Evolutionary conservation across 1,139 yeast species (phyloP).

Genomic region (Suhomyces atakaporum): DNA sequence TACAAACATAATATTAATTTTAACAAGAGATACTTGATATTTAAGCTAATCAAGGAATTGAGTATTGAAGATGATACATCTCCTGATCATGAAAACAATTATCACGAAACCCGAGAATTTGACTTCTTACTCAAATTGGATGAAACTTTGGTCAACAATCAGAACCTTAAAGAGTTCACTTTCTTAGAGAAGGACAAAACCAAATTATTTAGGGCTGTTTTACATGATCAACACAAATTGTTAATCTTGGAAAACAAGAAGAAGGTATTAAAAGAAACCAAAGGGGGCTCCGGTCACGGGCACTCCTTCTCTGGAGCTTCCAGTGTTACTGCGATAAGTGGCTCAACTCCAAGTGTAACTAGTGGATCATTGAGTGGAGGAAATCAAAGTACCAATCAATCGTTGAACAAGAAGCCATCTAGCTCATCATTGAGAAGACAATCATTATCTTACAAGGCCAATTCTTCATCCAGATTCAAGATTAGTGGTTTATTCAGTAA

Average conservation of each 20-base stretch:
- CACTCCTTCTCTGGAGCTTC: slow-evolving; percentile 2
- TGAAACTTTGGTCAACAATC: slow-evolving; percentile 35
- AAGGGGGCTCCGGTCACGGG: slow-evolving; percentile 3
- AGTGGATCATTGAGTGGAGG: slow-evolving; percentile 1
- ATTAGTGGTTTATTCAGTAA: slow-evolving; percentile 47
- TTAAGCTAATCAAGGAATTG: slow-evolving; percentile 44
- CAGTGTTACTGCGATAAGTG: neutral
- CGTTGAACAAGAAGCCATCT: slow-evolving; percentile 35
- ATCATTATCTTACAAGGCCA: slow-evolving; percentile 43
- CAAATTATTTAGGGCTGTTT: slow-evolving; percentile 33
- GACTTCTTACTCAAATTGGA: slow-evolving; percentile 48
- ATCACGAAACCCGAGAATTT: slow-evolving; percentile 46
- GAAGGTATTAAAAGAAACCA: slow-evolving; percentile 27
- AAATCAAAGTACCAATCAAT: slow-evolving; percentile 2
- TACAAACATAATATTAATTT: slow-evolving; percentile 36
- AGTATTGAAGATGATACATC: slow-evolving; percentile 39
- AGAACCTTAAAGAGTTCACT: slow-evolving; percentile 31
- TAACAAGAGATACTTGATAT: slow-evolving; percentile 46
- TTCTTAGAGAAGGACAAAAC: slow-evolving; percentile 29
- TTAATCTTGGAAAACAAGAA: slow-evolving; percentile 39
- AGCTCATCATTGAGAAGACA: slow-evolving; percentile 40
- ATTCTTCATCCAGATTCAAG: slow-evolving; percentile 41
- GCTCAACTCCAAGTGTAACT: slow-evolving; percentile 3
- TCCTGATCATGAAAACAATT: slow-evolving; percentile 24
- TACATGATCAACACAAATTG: slow-evolving; percentile 39